Evolutionary conservation across 1,284 basidiomycete species (phyloP), one percentile per base, ranked within the genome.

Genomic region (Cryptococcus sp.): DNA sequence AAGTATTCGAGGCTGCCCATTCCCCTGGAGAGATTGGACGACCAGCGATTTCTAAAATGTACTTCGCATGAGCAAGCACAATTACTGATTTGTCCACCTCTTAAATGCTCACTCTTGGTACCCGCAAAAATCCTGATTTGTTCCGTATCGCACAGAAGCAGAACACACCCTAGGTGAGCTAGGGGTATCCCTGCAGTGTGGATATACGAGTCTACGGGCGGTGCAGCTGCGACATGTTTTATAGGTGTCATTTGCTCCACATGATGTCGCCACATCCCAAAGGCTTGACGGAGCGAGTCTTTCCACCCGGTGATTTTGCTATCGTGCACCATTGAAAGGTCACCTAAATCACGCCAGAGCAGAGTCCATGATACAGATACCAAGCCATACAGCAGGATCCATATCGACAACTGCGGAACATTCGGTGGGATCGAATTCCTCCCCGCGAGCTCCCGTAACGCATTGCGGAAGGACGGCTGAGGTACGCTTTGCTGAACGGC

Each of bases 261-360:
- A 38, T 62, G 46, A 15, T 52, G 43, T 44, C 54, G 43, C 61
- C 58, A 65, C 3, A 39, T 49, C 5, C 50, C 55, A 20, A 68
- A 66, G 13, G 64, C 59, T 13, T 51, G 51, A 19, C 65, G 46
- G 11, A 66, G 49, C 16, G 58, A 63, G 47, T 61, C 61, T 50
- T 68, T 68, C 66, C 65, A 67, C 16, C 46, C 53, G 8, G 46
- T 57, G 26, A 67, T 61, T 37, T 62, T 62, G 43, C 53, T 61
- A 19, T 63, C 67, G 13, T 59, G 61, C 6, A 69, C 55, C 63
- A 69, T 66, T 11, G 57, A 57, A 10, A 69, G 52, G 23, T 66
- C 65, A 22, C 63, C 67, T 39, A 69, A 43, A 52, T 69, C 67
- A 23, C 65, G 54, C 65, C 67, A 69, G 3, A 66, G 59, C 17